Percentiles rank a stretch among this genome's conserved stretches.
Evolutionary conservation across 306 rosid species (phyloP).

Genomic region (Quercus rubra): DNA sequence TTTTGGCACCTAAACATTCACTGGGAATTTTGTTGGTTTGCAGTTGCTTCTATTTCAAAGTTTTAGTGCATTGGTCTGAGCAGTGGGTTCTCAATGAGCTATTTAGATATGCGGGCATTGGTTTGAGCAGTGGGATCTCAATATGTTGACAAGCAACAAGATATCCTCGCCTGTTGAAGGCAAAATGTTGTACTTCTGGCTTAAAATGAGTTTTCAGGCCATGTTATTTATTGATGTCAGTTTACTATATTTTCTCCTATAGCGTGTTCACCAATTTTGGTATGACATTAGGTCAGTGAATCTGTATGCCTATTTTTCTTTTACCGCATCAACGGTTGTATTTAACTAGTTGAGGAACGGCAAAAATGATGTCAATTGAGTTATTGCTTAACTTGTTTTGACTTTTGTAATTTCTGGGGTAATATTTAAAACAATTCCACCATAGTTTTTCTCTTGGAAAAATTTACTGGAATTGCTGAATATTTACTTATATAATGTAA

Average conservation of each 20-base stretch:
- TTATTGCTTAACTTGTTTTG: neutral
- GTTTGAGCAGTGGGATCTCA: slow-evolving; percentile 2
- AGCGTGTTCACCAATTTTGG: slow-evolving; percentile 49
- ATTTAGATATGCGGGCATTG: slow-evolving; percentile 15
- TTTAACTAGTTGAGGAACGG: neutral
- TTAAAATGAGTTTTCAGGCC: slow-evolving; percentile 28
- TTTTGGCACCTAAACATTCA: neutral
- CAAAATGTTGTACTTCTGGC: slow-evolving; percentile 16
- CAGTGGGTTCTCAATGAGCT: slow-evolving; percentile 15
- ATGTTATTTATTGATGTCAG: slow-evolving; percentile 27
- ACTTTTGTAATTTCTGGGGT: neutral
- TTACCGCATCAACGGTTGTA: neutral
- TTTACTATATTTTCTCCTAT: slow-evolving; percentile 25
- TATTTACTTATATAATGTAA: no score
- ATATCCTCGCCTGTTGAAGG: slow-evolving; percentile 15
- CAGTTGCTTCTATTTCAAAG: slow-evolving; percentile 32
- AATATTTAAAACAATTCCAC: neutral
- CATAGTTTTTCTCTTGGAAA: neutral
- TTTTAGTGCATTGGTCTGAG: slow-evolving; percentile 11
- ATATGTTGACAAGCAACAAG: slow-evolving; percentile 20
- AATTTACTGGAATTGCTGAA: no score
- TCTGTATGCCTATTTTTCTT: slow-evolving; percentile 20
- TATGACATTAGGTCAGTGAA: slow-evolving; percentile 28
- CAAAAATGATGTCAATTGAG: neutral
- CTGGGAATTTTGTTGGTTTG: neutral